A percentile compares a stretch with the other conserved stretches of the same genome.
Evolutionary conservation across 2,329 filamentous ascomycete genomes (phyloP).

Genomic region (Hymenoscyphus scutula): DNA sequence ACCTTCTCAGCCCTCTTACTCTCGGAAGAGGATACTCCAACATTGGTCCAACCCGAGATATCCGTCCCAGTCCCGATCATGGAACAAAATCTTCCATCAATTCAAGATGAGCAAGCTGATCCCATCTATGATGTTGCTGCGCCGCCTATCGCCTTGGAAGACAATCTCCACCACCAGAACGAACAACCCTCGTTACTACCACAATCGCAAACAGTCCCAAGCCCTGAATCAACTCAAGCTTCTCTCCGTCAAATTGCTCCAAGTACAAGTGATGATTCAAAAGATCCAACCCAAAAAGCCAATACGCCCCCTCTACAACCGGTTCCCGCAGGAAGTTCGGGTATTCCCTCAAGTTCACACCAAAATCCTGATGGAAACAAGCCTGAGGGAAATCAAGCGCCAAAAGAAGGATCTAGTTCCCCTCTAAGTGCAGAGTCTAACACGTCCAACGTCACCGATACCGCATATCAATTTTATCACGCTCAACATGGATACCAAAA

Average conservation of each 20-base stretch:
- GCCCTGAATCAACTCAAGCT: not conserved
- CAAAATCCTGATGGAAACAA: too few relatives aligned
- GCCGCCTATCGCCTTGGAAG: not conserved
- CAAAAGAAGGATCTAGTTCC: conserved; percentile 4
- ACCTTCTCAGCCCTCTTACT: not conserved
- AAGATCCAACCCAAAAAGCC: not conserved
- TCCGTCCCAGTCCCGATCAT: not conserved
- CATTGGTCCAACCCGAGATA: not conserved
- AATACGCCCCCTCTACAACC: not conserved
- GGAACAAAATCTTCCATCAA: not conserved
- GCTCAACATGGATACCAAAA: conserved; percentile 11
- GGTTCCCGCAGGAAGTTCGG: not conserved
- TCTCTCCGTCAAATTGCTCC: not conserved
- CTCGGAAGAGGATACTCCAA: not conserved
- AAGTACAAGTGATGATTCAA: not conserved
- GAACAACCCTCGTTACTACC: not conserved
- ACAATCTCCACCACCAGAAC: not conserved
- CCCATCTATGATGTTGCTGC: not conserved
- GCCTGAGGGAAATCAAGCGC: not conserved
- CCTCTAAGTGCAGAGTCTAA: conserved; percentile 13
- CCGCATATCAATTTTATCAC: conserved; percentile 13
- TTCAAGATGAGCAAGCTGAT: not conserved
- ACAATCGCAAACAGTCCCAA: not conserved
- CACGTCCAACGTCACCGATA: conserved; percentile 11
- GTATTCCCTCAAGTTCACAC: not conserved